Base-by-base conservation (phyloP, 2,329 filamentous ascomycete species). In the Exophiala viscosa region DNA sequence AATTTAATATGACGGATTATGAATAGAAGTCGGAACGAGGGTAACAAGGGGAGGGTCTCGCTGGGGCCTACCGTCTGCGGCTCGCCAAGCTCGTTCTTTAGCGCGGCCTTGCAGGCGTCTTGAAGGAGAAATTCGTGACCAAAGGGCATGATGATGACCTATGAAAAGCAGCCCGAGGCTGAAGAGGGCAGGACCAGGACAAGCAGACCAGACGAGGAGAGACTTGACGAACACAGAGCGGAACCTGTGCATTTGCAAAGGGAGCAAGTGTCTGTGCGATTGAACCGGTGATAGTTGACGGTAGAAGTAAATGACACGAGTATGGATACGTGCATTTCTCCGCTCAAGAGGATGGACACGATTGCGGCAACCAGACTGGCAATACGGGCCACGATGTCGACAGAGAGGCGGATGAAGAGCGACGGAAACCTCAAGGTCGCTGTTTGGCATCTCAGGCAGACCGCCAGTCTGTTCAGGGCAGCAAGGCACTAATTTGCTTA, bases 61-160 rank as follows among this genome's bases (percentile, higher is more conserved):
- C 23, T 28, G 23, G 23, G 23, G 34, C 36, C 28, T 49, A 14
- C n/a, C 38, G n/a, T 28, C 17, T 50, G 48, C 23, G 41, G 23
- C 23, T 28, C 15, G 53, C 53, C 48, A 52, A 52, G 53, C 53
- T 55, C 53, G 53, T 55, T 55, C 53, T 52, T 52, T 55, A 55
- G 53, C 45, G 49, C 41, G 34, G 34, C 14, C 45, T 35, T 34
- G 43, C 28, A 14, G 43, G 17, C 14, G 43, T 33, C 33, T 35
- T n/a, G 34, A 41, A 41, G 28, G 34, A 31, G 17, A 45, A 20
- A 10, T 23, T 23, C 7, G 15, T 7, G 43, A 45, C 43, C 14
- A 35, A 28, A 28, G 23, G 23, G 2, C 23, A 28, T 28, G 23
- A 28, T 5, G 5, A 28, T 28, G 23, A 28, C 23, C 23, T 28